Evolutionary conservation across 2,329 filamentous ascomycete species (phyloP).

Genomic region (Pseudogymnoascus sp.): DNA sequence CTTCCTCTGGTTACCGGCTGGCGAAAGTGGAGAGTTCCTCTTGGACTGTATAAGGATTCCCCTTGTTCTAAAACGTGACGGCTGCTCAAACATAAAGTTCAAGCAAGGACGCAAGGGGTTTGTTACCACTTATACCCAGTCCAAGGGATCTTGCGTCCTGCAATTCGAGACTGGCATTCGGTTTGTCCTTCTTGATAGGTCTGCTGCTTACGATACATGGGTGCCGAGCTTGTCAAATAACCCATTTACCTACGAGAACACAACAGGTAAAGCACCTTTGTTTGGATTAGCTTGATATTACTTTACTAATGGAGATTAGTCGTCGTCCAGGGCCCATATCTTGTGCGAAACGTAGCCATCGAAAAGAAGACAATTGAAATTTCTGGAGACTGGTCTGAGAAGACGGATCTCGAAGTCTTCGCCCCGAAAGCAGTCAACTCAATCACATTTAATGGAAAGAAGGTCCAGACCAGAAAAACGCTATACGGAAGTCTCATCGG

Average conservation of each 20-base stretch:
- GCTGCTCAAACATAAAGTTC: constrained; percentile 35
- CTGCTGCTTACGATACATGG: constrained; percentile 48
- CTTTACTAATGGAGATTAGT: constrained; percentile 26
- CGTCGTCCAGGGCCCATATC: constrained; percentile 42
- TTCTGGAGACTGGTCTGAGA: constrained; percentile 36
- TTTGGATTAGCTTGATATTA: background rate
- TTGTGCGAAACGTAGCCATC: constrained; percentile 37
- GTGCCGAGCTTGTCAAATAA: constrained; percentile 37
- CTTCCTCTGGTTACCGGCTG: constrained; percentile 44
- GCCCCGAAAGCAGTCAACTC: constrained; percentile 36
- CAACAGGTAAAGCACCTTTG: background rate
- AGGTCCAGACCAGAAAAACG: constrained; percentile 18
- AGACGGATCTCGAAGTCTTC: constrained; percentile 37
- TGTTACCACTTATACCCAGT: constrained; percentile 40
- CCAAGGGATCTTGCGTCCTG: constrained; percentile 38
- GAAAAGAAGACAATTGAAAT: constrained; percentile 32
- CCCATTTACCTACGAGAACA: background rate
- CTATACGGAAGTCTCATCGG: constrained; percentile 32
- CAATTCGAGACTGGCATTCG: constrained; percentile 38
- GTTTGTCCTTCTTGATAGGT: constrained; percentile 44
- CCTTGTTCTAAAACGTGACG: constrained; percentile 36
- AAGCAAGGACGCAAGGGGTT: constrained; percentile 32
- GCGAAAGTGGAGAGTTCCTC: constrained; percentile 46
- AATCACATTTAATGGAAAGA: constrained; percentile 44
- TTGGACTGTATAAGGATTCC: constrained; percentile 44